Conservation (phyloP, 768 basidiomycete species). For the Nidularia sp. region DNA sequence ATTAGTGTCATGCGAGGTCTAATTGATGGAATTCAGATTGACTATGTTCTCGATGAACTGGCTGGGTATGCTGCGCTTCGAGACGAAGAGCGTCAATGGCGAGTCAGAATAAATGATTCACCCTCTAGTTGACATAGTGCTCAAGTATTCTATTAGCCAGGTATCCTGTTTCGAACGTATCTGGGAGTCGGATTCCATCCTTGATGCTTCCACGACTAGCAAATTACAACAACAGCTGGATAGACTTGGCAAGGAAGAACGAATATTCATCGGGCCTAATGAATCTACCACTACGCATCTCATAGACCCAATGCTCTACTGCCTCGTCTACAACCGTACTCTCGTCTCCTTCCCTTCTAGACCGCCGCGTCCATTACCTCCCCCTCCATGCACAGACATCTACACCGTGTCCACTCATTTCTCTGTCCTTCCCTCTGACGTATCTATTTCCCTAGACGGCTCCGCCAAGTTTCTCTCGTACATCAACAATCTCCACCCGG, state of each 20-base stretch:
- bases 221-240: conserved; percentile 17
- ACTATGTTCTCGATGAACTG: conserved; percentile 48
- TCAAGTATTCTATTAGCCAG: conserved; percentile 40
- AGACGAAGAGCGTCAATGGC: conserved; percentile 34
- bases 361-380: conserved; percentile 17
- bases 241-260: conserved; percentile 10
- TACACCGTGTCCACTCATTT: conserved; percentile 36
- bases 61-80: conserved; percentile 36
- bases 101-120: conserved; percentile 7
- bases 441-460: conserved; percentile 26
- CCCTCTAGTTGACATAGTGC: not conserved
- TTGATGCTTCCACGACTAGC: conserved; percentile 8
- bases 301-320: conserved; percentile 36
- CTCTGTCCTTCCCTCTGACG: conserved; percentile 40
- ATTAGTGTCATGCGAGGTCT: not conserved
- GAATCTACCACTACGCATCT: conserved; percentile 17
- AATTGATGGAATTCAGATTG: conserved; percentile 21
- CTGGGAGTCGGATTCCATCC: conserved; percentile 35
- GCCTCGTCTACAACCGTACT: conserved; percentile 36
- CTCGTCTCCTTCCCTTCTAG: conserved; percentile 24
- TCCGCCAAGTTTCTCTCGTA: conserved; percentile 35
- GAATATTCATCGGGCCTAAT: not conserved
- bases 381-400: conserved; percentile 23
- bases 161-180: conserved; percentile 56
- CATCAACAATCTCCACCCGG: conserved; percentile 49